Conservation (phyloP, 306 rosid genomes). For the Myrica gale region DNA sequence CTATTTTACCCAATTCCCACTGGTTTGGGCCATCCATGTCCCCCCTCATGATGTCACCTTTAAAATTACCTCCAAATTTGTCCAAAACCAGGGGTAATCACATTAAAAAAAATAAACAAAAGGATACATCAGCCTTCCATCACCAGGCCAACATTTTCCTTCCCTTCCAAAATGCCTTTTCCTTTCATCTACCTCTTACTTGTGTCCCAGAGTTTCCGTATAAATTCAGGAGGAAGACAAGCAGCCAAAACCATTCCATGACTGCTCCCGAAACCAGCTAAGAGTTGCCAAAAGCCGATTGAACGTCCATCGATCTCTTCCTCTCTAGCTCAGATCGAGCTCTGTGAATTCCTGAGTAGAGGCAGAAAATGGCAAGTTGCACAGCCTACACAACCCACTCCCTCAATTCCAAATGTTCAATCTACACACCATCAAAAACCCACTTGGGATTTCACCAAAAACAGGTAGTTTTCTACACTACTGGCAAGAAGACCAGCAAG, state of each 20-base stretch:
- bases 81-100: conserved; percentile 66
- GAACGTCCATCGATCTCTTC: conserved; percentile 20
- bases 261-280: conserved; percentile 32
- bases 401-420: conserved; percentile 61
- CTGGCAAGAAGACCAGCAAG: conserved; percentile 37
- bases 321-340: conserved; percentile 32
- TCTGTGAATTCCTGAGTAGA: conserved; percentile 29
- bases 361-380: conserved; percentile 62
- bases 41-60: conserved; percentile 8
- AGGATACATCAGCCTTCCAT: conserved; percentile 30
- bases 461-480: conserved; percentile 69
- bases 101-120: conserved; percentile 36
- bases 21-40: conserved; percentile 23
- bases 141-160: conserved; percentile 28
- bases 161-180: conserved; percentile 37
- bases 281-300: conserved; percentile 20
- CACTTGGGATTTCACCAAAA: conserved; percentile 61
- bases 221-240: neutral
- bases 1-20: conserved; percentile 33
- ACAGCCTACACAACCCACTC: conserved; percentile 84
- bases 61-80: conserved; percentile 32
- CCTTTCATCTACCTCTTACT: conserved; percentile 37
- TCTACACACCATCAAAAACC: conserved; percentile 61
- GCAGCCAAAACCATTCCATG: conserved; percentile 26
- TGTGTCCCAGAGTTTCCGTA: conserved; percentile 41